These are phyloP conservation scores for Hyaloscypha hepaticicola DNA, from an alignment of 495 filamentous ascomycete genomes.

Conservation along the genomic window DNA sequence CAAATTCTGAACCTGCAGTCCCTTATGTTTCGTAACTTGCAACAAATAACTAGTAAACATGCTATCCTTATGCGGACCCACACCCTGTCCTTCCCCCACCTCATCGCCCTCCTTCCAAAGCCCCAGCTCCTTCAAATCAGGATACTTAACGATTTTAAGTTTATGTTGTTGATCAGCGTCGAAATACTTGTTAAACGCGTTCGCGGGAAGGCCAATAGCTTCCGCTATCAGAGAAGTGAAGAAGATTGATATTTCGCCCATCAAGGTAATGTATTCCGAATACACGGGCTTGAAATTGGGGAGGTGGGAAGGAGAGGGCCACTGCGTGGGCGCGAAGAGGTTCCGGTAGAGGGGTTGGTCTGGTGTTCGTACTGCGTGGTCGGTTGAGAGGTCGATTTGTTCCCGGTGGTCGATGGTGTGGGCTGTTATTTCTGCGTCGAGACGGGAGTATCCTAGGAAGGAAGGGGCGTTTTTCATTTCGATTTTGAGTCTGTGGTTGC, in stretches of 20 bases:
- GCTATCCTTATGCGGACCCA: slow-evolving; percentile 92
- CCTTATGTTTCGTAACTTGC: slow-evolving; percentile 75
- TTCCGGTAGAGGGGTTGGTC: slow-evolving; percentile 73
- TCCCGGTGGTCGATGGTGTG: slow-evolving; percentile 70
- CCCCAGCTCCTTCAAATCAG: slow-evolving; percentile 53
- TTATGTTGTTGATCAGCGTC: slow-evolving; percentile 82
- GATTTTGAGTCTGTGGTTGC: slow-evolving; percentile 59
- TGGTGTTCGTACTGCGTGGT: slow-evolving; percentile 63
- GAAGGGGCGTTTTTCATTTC: slow-evolving; percentile 84
- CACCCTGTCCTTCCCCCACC: slow-evolving; percentile 60
- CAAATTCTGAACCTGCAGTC: slow-evolving; percentile 88
- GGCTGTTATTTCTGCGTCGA: slow-evolving; percentile 61
- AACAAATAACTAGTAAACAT: slow-evolving; percentile 86
- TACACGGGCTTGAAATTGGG: slow-evolving; percentile 70
- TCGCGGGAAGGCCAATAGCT: slow-evolving; percentile 69
- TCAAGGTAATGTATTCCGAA: slow-evolving; percentile 71
- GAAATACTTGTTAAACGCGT: slow-evolving; percentile 81
- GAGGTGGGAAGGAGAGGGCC: slow-evolving; percentile 68
- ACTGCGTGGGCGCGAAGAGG: slow-evolving; percentile 85
- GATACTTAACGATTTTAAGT: slow-evolving; percentile 90
- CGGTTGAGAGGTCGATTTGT: slow-evolving; percentile 85
- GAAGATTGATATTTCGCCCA: slow-evolving; percentile 65
- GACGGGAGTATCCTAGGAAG: slow-evolving; percentile 61
- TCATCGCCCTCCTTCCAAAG: slow-evolving; percentile 42
- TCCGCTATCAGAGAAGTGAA: slow-evolving; percentile 89